Conservation (phyloP, 495 filamentous ascomycete genomes). For the Lophiostoma macrostomum region DNA sequence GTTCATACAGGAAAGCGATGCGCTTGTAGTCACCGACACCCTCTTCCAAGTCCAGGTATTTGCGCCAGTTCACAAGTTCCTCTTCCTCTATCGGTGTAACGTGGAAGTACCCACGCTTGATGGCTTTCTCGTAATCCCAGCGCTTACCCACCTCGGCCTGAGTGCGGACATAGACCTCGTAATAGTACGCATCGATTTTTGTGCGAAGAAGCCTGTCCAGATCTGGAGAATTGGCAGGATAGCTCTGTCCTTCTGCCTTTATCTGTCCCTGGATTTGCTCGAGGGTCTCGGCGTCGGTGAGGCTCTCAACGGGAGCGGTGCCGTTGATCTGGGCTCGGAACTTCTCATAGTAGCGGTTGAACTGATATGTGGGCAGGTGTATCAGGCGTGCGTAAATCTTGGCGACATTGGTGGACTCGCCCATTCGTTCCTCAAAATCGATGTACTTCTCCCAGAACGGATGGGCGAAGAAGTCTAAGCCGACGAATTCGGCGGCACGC, state of each 20-base stretch:
- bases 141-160: constrained; percentile 88
- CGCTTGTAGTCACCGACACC: constrained; percentile 71
- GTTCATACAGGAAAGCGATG: constrained; percentile 84
- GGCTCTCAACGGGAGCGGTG: constrained; percentile 66
- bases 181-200: constrained; percentile 74
- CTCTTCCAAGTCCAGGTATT: constrained; percentile 97
- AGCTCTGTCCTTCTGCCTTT: constrained; percentile 57
- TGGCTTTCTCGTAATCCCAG: constrained; percentile 91
- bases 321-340: constrained; percentile 79
- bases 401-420: constrained; percentile 83
- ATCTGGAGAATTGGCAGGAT: constrained; percentile 57
- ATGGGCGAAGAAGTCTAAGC: constrained; percentile 89
- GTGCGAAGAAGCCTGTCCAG: constrained; percentile 78
- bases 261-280: constrained; percentile 59
- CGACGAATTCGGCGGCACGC: constrained; percentile 78
- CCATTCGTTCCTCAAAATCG: constrained; percentile 88
- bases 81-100: constrained; percentile 85
- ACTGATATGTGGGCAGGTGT: constrained; percentile 94
- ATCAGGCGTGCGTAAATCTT: constrained; percentile 80
- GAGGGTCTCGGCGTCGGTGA: constrained; percentile 66
- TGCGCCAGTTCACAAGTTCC: constrained; percentile 89
- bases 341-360: constrained; percentile 90
- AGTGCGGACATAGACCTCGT: constrained; percentile 76
- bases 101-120: constrained; percentile 97
- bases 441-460: constrained; percentile 99